A percentile compares a stretch with the other conserved stretches of the same genome.
Conservation (phyloP, 441 rosid genomes). For the Erodium chrysanthum region DNA sequence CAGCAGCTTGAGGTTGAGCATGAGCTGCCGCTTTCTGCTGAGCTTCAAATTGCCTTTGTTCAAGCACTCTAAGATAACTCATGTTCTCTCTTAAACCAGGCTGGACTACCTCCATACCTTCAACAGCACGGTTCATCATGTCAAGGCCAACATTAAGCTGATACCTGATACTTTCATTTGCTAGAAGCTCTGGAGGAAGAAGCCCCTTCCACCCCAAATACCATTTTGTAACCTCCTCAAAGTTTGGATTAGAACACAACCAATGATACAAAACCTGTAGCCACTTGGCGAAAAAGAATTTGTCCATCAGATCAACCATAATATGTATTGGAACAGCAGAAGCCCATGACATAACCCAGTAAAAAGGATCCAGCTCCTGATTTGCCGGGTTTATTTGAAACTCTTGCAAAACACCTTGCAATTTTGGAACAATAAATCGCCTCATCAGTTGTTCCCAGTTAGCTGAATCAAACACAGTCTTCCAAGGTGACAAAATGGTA, state of each 20-base stretch:
- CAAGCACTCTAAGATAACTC: constrained; percentile 45
- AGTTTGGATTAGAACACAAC: constrained; percentile 57
- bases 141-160: constrained; percentile 61
- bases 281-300: constrained; percentile 76
- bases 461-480: constrained; percentile 64
- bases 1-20: constrained; percentile 30
- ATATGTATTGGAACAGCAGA: constrained; percentile 67
- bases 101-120: constrained; percentile 56
- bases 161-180: constrained; percentile 58
- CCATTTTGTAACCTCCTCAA: constrained; percentile 69
- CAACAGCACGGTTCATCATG: constrained; percentile 70
- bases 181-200: constrained; percentile 68
- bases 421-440: constrained; percentile 75
- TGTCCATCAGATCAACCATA: constrained; percentile 77
- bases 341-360: constrained; percentile 73
- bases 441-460: constrained; percentile 92
- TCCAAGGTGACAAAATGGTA: constrained; percentile 87
- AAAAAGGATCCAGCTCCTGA: constrained; percentile 60
- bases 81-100: constrained; percentile 58
- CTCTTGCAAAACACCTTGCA: constrained; percentile 71
- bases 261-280: constrained; percentile 71
- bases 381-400: constrained; percentile 67
- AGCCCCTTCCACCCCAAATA: constrained; percentile 64
- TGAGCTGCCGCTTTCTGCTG: constrained; percentile 45
- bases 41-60: constrained; percentile 52